A percentile compares a stretch with the other conserved stretches of the same genome.
These are phyloP conservation scores for Candida manassasensis DNA, from an alignment of 805 yeast genomes.

Conservation along the genomic window DNA sequence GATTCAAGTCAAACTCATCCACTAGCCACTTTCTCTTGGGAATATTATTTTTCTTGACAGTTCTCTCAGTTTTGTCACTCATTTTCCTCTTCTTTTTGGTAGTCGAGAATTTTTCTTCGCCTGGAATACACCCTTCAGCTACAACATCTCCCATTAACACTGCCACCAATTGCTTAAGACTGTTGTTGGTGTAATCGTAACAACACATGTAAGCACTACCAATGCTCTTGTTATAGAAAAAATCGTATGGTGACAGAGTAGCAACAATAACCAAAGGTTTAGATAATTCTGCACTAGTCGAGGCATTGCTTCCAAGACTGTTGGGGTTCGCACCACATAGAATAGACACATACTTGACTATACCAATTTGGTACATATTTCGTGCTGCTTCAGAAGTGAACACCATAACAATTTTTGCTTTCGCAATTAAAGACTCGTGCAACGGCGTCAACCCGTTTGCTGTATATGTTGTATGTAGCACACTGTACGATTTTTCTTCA, in stretches of 20 bases:
- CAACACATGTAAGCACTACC: constrained; percentile 57
- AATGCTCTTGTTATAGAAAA: constrained; percentile 49
- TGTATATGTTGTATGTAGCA: constrained; percentile 55
- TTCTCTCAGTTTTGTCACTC: constrained; percentile 10
- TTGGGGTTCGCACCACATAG: constrained; percentile 47
- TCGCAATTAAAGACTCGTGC: constrained; percentile 51
- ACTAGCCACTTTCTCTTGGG: constrained; percentile 51
- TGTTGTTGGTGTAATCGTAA: constrained; percentile 54
- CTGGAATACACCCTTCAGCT: constrained; percentile 54
- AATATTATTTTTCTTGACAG: constrained; percentile 11
- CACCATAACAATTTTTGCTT: constrained; percentile 47
- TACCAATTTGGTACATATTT: constrained; percentile 58
- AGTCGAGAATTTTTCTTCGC: constrained; percentile 37
- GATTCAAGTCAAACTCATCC: constrained; percentile 45
- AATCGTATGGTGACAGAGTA: constrained; percentile 59
- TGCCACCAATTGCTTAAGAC: constrained; percentile 44
- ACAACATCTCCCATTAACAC: constrained; percentile 51
- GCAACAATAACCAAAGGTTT: constrained; percentile 58
- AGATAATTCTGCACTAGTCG: constrained; percentile 21
- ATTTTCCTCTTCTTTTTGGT: constrained; percentile 21
- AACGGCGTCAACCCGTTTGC: constrained; percentile 51
- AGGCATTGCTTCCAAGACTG: constrained; percentile 15
- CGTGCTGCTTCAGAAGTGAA: constrained; percentile 56
- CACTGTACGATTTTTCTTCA: constrained; percentile 35
- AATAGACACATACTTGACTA: constrained; percentile 52